These are phyloP conservation scores for Ophiostoma montium DNA, from an alignment of 2,329 filamentous ascomycete species.

Conservation along the genomic window DNA sequence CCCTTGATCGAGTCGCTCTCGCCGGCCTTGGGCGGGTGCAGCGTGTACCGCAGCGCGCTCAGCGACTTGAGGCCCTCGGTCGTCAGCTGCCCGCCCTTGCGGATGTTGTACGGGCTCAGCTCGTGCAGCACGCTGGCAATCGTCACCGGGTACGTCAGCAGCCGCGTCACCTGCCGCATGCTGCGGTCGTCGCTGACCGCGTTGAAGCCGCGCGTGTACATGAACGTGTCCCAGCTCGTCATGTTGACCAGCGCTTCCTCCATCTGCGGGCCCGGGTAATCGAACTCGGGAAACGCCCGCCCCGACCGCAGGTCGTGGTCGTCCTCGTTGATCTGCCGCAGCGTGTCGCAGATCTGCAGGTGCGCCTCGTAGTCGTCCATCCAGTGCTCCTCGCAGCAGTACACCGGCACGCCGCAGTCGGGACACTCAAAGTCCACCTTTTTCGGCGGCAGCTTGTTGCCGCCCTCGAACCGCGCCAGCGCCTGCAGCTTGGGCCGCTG, in stretches of 20 bases:
- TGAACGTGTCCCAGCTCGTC: slow-evolving; percentile 95
- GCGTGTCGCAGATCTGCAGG: slow-evolving; percentile 78
- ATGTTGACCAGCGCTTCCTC: slow-evolving; percentile 91
- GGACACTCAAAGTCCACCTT: slow-evolving; percentile 92
- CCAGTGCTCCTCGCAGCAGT: slow-evolving; percentile 91
- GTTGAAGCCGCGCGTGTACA: slow-evolving; percentile 83
- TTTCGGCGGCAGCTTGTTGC: slow-evolving; percentile 45
- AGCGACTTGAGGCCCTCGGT: slow-evolving; percentile 86
- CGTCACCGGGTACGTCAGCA: slow-evolving; percentile 88
- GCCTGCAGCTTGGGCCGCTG: slow-evolving; percentile 8
- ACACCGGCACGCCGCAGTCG: slow-evolving; percentile 86
- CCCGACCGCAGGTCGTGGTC: slow-evolving; percentile 90
- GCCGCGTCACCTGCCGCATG: slow-evolving; percentile 82
- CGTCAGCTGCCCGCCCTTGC: slow-evolving; percentile 61
- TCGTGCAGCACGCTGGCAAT: slow-evolving; percentile 88
- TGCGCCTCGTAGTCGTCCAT: slow-evolving; percentile 91
- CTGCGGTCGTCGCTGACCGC: slow-evolving; percentile 83
- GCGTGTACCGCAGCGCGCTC: slow-evolving; percentile 79
- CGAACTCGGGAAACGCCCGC: slow-evolving; percentile 83
- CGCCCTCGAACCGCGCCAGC: slow-evolving; percentile 23
- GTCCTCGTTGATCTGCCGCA: slow-evolving; percentile 92
- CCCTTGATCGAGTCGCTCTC: slow-evolving; percentile 62
- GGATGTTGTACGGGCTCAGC: slow-evolving; percentile 79
- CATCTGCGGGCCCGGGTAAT: slow-evolving; percentile 77
- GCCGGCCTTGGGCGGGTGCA: slow-evolving; percentile 75